phyloP scores from a whole-genome alignment of 768 basidiomycete species.

The Hemileccinum impolitum region DNA sequence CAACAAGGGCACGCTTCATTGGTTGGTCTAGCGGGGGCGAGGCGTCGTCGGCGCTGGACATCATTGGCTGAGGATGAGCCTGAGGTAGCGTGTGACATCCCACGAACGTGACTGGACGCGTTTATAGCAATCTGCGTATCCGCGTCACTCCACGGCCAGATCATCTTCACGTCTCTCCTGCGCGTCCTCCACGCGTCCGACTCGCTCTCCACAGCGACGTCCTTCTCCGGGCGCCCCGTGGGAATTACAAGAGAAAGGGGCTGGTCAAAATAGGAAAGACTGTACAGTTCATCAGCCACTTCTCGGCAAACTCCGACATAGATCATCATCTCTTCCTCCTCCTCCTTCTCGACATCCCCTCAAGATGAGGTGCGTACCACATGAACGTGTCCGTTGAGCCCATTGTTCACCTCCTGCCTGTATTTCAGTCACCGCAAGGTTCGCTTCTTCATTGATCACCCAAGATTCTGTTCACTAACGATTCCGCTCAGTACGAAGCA shows the following conservation, averaged over 20 bases:
- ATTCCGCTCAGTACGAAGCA: conserved; percentile 78
- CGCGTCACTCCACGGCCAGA: conserved; percentile 14
- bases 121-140: conserved; percentile 28
- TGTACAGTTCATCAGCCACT: conserved; percentile 34
- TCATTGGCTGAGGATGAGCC: conserved; percentile 6
- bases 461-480: conserved; percentile 14
- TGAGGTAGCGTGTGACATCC: conserved; percentile 20
- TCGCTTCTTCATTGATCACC: conserved; percentile 23
- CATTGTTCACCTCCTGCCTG: background rate
- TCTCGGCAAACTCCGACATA: conserved; percentile 24
- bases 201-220: background rate
- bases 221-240: conserved; percentile 4
- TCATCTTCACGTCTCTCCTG: background rate
- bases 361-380: conserved; percentile 59
- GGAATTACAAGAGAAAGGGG: conserved; percentile 18
- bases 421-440: conserved; percentile 83
- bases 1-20: conserved; percentile 23
- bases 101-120: conserved; percentile 34
- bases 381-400: background rate
- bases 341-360: conserved; percentile 22
- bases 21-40: conserved; percentile 5
- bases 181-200: conserved; percentile 15
- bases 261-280: conserved; percentile 12
- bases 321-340: background rate
- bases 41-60: conserved; percentile 1